phyloP scores from a whole-genome alignment of 2,329 filamentous ascomycete species.

The Ascochyta viciae-villosae region DNA sequence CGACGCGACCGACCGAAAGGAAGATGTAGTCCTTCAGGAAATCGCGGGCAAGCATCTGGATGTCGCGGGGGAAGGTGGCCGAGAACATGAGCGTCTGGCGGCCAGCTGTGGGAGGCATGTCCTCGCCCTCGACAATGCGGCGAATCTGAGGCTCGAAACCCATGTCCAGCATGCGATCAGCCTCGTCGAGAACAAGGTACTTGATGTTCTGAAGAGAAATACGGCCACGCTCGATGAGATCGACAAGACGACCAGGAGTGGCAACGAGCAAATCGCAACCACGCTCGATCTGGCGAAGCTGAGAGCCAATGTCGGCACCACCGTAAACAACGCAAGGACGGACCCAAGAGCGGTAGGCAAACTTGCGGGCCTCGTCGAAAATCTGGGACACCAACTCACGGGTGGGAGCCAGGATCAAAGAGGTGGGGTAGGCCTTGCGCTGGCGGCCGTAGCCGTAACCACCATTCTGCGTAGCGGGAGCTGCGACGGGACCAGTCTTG shows the following conservation, averaged over 20 bases:
- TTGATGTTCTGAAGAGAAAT: constrained; percentile 99
- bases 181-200: constrained; percentile 98
- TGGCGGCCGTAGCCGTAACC: constrained; percentile 80
- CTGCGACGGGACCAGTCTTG: constrained; percentile 79
- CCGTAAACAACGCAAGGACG: constrained; percentile 98
- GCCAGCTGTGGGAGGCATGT: constrained; percentile 84
- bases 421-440: constrained; percentile 97
- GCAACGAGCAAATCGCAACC: constrained; percentile 97
- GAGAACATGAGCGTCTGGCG: constrained; percentile 99
- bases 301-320: constrained; percentile 97
- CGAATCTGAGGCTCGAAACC: constrained; percentile 99
- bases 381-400: constrained; percentile 99
- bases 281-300: constrained; percentile 97
- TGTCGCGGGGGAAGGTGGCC: constrained; percentile 97
- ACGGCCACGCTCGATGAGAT: constrained; percentile 96
- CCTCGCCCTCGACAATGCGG: constrained; percentile 96
- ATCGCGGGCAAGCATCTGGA: constrained; percentile 97
- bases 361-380: constrained; percentile 96
- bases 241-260: constrained; percentile 94
- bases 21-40: constrained; percentile 99
- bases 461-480: constrained; percentile 68
- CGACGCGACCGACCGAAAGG: constrained; percentile 96
- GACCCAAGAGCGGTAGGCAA: constrained; percentile 98
- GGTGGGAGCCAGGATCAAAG: constrained; percentile 92
- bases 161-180: constrained; percentile 99